A percentile compares a stretch with the other conserved stretches of the same genome.
Conservation (phyloP, 1,284 basidiomycete species). For the Cutaneotrichosporon sp. region DNA sequence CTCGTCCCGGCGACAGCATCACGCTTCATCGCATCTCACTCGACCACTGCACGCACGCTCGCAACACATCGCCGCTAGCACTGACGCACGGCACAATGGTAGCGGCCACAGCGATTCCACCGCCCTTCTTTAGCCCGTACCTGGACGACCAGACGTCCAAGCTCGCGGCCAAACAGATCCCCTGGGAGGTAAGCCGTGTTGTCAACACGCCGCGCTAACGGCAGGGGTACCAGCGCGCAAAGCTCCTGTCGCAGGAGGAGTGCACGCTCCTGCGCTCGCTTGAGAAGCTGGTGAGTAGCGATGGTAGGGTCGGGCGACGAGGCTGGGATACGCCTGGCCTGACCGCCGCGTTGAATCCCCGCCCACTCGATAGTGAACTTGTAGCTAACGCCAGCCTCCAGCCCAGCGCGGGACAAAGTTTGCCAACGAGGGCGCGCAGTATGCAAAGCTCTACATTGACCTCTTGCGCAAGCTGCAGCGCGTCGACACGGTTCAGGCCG, state of each 20-base stretch:
- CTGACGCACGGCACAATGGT: constrained; percentile 20
- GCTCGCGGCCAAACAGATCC: constrained; percentile 82
- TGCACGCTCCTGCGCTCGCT: constrained; percentile 85
- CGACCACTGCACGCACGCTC: too few relatives aligned
- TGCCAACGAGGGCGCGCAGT: constrained; percentile 70
- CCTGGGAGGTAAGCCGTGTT: constrained; percentile 76
- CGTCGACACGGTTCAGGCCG: constrained; percentile 88
- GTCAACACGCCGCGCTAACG: not conserved
- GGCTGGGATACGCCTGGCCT: too few relatives aligned
- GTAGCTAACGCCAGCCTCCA: constrained; percentile 53
- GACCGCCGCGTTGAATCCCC: too few relatives aligned
- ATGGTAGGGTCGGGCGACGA: not conserved
- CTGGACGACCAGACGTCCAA: constrained; percentile 81
- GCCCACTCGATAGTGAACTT: too few relatives aligned
- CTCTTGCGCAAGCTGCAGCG: constrained; percentile 88
- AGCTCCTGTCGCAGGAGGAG: constrained; percentile 81
- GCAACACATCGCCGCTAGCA: not conserved
- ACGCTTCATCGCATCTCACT: not conserved
- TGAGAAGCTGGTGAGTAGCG: constrained; percentile 59
- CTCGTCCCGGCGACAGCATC: not conserved
- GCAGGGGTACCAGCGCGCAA: constrained; percentile 91
- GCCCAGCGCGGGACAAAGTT: constrained; percentile 68
- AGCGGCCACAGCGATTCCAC: constrained; percentile 52
- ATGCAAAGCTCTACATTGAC: constrained; percentile 82
- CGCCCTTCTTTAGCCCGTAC: constrained; percentile 74